Percentiles rank a stretch among this genome's conserved stretches.
phyloP scores from a whole-genome alignment of 1,139 yeast species.

The Candida frijolesensis region DNA sequence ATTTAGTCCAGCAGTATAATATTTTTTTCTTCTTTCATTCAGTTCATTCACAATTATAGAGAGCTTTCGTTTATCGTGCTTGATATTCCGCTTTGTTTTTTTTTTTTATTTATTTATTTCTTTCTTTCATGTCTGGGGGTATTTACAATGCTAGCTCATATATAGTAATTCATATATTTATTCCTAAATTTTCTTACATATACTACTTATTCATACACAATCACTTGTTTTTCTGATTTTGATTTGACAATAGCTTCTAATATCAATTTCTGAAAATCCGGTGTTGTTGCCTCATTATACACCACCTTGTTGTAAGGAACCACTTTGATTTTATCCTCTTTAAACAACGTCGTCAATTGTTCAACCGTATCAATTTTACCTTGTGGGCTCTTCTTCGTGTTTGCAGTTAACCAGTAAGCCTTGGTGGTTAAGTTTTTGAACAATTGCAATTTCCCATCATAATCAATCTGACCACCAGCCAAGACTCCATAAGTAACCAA shows the following conservation, averaged over 20 bases:
- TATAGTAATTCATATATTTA: background rate
- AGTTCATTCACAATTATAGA: background rate
- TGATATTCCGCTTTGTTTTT: no score
- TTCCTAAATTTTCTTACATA: background rate
- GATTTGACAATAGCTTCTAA: slow-evolving; percentile 49
- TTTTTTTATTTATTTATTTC: no score
- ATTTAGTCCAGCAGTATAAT: slow-evolving; percentile 22
- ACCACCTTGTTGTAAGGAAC: slow-evolving; percentile 44
- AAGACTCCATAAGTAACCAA: slow-evolving; percentile 34
- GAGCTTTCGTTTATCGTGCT: no score
- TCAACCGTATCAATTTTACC: slow-evolving; percentile 58
- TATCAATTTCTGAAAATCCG: slow-evolving; percentile 46
- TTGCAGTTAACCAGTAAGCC: slow-evolving; percentile 88
- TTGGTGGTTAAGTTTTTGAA: slow-evolving; percentile 77
- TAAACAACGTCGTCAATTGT: slow-evolving; percentile 61
- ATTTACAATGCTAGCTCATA: background rate
- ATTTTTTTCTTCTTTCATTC: background rate
- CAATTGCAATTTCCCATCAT: slow-evolving; percentile 29
- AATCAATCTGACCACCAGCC: slow-evolving; percentile 51
- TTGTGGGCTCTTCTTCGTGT: slow-evolving; percentile 61
- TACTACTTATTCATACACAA: slow-evolving; percentile 21
- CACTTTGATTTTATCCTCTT: slow-evolving; percentile 56
- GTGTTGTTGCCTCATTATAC: slow-evolving; percentile 41
- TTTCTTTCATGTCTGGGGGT: no score
- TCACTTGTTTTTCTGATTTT: slow-evolving; percentile 37